Evolutionary conservation across 768 basidiomycete species (phyloP).

Genomic region (Mycena leptocephala): DNA sequence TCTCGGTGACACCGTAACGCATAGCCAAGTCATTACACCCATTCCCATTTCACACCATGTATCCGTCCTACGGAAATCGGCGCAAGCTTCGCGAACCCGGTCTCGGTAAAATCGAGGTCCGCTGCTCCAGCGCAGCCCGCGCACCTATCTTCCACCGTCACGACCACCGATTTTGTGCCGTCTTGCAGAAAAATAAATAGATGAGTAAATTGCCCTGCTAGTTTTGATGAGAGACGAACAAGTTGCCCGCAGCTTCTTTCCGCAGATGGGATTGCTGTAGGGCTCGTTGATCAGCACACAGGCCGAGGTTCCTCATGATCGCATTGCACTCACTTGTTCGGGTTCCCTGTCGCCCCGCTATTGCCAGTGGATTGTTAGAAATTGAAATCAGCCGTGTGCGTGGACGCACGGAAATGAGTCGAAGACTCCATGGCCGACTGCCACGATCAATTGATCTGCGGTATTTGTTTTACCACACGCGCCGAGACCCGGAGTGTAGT

Average conservation of each 20-base stretch:
- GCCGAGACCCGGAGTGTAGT: conserved; percentile 31
- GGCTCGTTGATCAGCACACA: too few relatives aligned
- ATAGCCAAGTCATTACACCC: background rate
- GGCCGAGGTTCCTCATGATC: too few relatives aligned
- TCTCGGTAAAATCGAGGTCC: conserved; percentile 39
- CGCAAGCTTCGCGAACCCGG: conserved; percentile 30
- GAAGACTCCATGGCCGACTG: conserved; percentile 30
- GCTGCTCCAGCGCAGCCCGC: conserved; percentile 22
- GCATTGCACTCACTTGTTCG: too few relatives aligned
- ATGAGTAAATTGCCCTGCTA: too few relatives aligned
- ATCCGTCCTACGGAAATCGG: conserved; percentile 20
- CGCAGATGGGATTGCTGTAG: too few relatives aligned
- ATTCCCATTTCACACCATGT: conserved; percentile 25
- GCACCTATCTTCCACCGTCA: conserved; percentile 33
- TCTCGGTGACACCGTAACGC: too few relatives aligned
- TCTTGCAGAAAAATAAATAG: background rate
- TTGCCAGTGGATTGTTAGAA: too few relatives aligned
- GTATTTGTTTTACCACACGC: conserved; percentile 34
- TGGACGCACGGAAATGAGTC: conserved; percentile 31
- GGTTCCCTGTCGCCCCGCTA: too few relatives aligned
- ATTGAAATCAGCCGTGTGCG: background rate
- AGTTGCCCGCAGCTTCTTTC: conserved; percentile 13
- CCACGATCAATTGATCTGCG: conserved; percentile 19
- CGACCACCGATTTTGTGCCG: conserved; percentile 26
- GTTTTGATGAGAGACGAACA: conserved; percentile 11